Evolutionary conservation across 208 protist species (phyloP).

Genomic region (Trypanosoma grayi): DNA sequence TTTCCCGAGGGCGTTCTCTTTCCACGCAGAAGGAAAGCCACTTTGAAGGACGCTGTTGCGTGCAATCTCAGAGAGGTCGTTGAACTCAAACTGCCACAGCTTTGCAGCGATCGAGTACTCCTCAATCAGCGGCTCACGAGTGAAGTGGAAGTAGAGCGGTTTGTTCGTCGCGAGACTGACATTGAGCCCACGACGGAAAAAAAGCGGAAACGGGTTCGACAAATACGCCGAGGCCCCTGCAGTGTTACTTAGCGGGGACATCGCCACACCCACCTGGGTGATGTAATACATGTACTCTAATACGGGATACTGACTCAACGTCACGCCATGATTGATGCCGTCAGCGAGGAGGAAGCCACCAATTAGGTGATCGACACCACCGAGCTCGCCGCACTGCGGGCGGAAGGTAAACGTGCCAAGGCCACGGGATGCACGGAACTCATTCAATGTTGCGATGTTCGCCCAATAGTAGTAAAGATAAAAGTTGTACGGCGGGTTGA

Average conservation of each 20-base stretch:
- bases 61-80: slow-evolving; percentile 98
- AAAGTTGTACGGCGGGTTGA: slow-evolving; percentile 98
- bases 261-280: slow-evolving; percentile 95
- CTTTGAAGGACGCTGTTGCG: slow-evolving; percentile 95
- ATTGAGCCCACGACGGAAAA: slow-evolving; percentile 96
- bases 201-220: slow-evolving; percentile 95
- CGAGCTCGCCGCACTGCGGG: slow-evolving; percentile 96
- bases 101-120: slow-evolving; percentile 99
- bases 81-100: slow-evolving; percentile 95
- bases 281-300: slow-evolving; percentile 99
- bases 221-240: slow-evolving; percentile 95
- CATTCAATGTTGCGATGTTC: slow-evolving; percentile 97
- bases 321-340: slow-evolving; percentile 97
- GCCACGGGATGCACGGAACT: slow-evolving; percentile 85
- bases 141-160: slow-evolving; percentile 95
- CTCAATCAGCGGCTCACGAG: slow-evolving; percentile 97
- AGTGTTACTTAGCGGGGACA: slow-evolving; percentile 99
- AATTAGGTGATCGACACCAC: slow-evolving; percentile 91
- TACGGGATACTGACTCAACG: slow-evolving; percentile 90
- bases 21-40: slow-evolving; percentile 94
- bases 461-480: slow-evolving; percentile 99
- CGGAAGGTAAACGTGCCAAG: slow-evolving; percentile 91
- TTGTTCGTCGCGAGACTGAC: slow-evolving; percentile 98
- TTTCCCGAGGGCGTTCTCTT: slow-evolving; percentile 92
- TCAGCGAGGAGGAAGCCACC: slow-evolving; percentile 93